Percentiles rank a stretch among this genome's conserved stretches.
Evolutionary conservation across 768 basidiomycete species (phyloP).

Genomic region (Tylopilus rubrobrunneus): DNA sequence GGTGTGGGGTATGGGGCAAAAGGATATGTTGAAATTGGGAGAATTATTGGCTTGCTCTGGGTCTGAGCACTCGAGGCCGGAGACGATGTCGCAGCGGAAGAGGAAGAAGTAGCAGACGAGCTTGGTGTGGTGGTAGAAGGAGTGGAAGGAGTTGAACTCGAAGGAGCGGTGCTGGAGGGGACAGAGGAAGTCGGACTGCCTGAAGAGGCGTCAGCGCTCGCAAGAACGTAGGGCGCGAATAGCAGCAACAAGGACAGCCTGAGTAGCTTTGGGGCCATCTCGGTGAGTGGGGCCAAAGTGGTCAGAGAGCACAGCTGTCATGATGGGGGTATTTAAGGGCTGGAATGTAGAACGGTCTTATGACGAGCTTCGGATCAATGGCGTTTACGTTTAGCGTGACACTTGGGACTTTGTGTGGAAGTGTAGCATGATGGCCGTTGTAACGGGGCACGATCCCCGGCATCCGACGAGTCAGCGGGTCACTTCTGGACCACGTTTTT

Average conservation of each 20-base stretch:
- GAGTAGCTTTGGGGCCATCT: slow-evolving; percentile 19
- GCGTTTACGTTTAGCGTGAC: background rate
- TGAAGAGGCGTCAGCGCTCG: background rate
- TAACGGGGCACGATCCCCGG: background rate
- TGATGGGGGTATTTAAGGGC: slow-evolving; percentile 1
- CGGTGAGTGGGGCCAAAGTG: background rate
- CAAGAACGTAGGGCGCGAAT: slow-evolving; percentile 1
- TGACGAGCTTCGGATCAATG: slow-evolving; percentile 1
- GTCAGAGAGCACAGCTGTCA: background rate
- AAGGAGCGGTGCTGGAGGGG: background rate
- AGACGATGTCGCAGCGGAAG: slow-evolving; percentile 8
- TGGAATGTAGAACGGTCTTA: background rate
- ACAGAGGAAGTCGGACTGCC: background rate
- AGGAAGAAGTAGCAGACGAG: background rate
- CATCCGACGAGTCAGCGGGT: slow-evolving; percentile 2
- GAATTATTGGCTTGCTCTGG: slow-evolving; percentile 23
- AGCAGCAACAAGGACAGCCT: slow-evolving; percentile 17
- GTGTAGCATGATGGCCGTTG: background rate
- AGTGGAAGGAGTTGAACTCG: slow-evolving; percentile 2
- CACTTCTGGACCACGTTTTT: background rate
- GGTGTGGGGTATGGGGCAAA: slow-evolving; percentile 65
- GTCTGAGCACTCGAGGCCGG: slow-evolving; percentile 7
- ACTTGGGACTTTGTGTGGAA: background rate
- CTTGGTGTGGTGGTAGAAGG: background rate
- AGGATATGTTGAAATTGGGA: slow-evolving; percentile 39